These are phyloP conservation scores for Ascochyta koolunga DNA, from an alignment of 2,329 filamentous ascomycete genomes.

Conservation along the genomic window DNA sequence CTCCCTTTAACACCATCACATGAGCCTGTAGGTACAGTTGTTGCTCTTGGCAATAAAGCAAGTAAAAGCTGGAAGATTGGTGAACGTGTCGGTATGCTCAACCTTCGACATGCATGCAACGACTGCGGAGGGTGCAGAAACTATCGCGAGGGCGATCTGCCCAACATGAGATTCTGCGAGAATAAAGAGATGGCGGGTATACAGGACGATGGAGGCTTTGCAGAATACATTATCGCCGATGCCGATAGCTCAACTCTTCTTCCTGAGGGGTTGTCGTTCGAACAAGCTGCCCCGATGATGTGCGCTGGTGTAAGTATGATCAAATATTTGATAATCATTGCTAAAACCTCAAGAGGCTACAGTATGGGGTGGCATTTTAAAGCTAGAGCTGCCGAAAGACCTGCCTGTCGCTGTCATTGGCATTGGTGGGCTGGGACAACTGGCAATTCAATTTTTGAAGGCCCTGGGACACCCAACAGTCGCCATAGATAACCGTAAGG, in stretches of 20 bases:
- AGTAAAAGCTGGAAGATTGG: slow-evolving; percentile 27
- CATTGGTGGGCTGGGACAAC: slow-evolving; percentile 14
- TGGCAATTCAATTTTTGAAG: slow-evolving; percentile 16
- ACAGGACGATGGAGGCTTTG: slow-evolving; percentile 30
- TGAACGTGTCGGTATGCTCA: slow-evolving; percentile 27
- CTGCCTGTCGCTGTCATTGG: slow-evolving; percentile 16
- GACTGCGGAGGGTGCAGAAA: slow-evolving; percentile 6
- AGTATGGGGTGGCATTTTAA: slow-evolving; percentile 12
- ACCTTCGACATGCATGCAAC: slow-evolving; percentile 16
- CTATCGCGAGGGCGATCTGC: slow-evolving; percentile 13
- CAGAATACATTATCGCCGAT: slow-evolving; percentile 32
- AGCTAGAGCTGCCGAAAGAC: neutral
- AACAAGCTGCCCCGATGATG: slow-evolving; percentile 36
- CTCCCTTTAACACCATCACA: slow-evolving; percentile 32
- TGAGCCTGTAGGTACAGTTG: slow-evolving; percentile 33
- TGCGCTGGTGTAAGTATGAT: slow-evolving; percentile 27
- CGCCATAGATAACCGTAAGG: slow-evolving; percentile 15
- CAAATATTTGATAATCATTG: neutral
- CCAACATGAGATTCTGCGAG: slow-evolving; percentile 28
- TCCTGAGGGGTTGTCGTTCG: slow-evolving; percentile 25
- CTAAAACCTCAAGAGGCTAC: slow-evolving; percentile 2
- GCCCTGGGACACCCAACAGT: slow-evolving; percentile 13
- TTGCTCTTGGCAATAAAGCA: slow-evolving; percentile 26
- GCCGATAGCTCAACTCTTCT: slow-evolving; percentile 21
- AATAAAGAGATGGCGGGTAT: slow-evolving; percentile 24